Conservation (phyloP, 106 monocot species). For the Dioscorea dumetorum region DNA sequence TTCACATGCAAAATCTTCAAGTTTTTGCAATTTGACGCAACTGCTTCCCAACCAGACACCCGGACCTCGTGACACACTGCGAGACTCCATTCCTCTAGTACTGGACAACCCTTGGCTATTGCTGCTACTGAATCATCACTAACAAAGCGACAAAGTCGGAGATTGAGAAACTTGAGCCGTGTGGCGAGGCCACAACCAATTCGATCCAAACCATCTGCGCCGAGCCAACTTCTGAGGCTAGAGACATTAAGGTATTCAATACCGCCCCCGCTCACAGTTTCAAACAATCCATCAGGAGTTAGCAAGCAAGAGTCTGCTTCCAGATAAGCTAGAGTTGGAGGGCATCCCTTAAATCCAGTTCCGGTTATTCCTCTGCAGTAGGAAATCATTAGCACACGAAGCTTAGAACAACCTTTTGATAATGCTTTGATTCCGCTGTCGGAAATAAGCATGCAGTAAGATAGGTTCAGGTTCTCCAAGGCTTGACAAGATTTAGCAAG, state of each 20-base stretch:
- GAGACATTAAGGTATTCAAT: conserved; percentile 70
- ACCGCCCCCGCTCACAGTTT: conserved; percentile 46
- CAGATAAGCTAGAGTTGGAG: conserved; percentile 42
- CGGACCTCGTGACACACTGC: conserved; percentile 71
- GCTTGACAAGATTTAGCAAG: conserved; percentile 38
- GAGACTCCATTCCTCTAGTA: conserved; percentile 82
- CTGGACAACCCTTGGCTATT: conserved; percentile 67
- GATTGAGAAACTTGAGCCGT: conserved; percentile 49
- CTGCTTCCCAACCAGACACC: conserved; percentile 52
- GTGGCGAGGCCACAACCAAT: conserved; percentile 36
- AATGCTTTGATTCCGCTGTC: conserved; percentile 53
- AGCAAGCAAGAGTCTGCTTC: conserved; percentile 79
- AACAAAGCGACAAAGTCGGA: conserved; percentile 62
- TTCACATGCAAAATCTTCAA: conserved; percentile 78
- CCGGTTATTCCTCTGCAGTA: conserved; percentile 55
- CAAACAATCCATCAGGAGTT: conserved; percentile 49
- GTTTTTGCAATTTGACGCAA: conserved; percentile 46
- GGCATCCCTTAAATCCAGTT: conserved; percentile 52
- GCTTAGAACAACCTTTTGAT: conserved; percentile 29
- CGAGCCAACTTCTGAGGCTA: conserved; percentile 23
- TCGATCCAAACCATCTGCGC: conserved; percentile 25
- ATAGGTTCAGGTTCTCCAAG: conserved; percentile 55
- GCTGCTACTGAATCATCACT: conserved; percentile 42
- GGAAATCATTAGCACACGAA: conserved; percentile 52
- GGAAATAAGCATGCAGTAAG: conserved; percentile 47